phyloP scores from a whole-genome alignment of 306 rosid genomes.

The Vigna nakashimae region DNA sequence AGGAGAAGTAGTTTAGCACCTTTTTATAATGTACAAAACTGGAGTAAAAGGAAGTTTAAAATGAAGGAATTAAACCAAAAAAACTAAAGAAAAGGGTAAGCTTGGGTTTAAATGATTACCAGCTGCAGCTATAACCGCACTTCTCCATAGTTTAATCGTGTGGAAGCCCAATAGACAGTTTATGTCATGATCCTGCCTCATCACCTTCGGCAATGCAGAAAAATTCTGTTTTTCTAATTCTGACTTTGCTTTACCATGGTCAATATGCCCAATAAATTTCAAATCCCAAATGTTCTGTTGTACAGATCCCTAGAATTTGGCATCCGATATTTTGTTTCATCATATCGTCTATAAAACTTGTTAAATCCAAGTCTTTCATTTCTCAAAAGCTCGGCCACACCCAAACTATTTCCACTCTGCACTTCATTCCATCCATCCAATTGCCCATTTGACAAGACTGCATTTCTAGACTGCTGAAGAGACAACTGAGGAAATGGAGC shows the following conservation, averaged over 20 bases:
- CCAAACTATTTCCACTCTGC: slow-evolving; percentile 63
- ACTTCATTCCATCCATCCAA: slow-evolving; percentile 89
- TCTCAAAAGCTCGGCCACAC: slow-evolving; percentile 77
- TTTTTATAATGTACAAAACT: slow-evolving; percentile 1
- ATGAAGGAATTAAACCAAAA: background rate
- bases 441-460: slow-evolving; percentile 70
- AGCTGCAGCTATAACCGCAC: slow-evolving; percentile 48
- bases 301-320: slow-evolving; percentile 78
- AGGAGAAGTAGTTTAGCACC: background rate
- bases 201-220: slow-evolving; percentile 48
- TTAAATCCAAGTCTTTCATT: slow-evolving; percentile 80
- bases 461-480: slow-evolving; percentile 75
- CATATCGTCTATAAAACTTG: slow-evolving; percentile 78
- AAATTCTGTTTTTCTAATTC: slow-evolving; percentile 48
- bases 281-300: slow-evolving; percentile 89
- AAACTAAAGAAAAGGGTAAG: background rate
- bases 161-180: slow-evolving; percentile 52
- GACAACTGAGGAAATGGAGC: slow-evolving; percentile 79
- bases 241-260: slow-evolving; percentile 39
- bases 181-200: slow-evolving; percentile 54
- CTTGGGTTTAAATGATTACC: slow-evolving; percentile 49
- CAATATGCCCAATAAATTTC: slow-evolving; percentile 40
- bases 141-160: slow-evolving; percentile 47
- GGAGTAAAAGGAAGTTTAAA: background rate
- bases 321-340: slow-evolving; percentile 82